Evolutionary conservation across 129 eudicot genomes (phyloP), one percentile per base, ranked within the genome.

Genomic region (Helianthus tuberosus): DNA sequence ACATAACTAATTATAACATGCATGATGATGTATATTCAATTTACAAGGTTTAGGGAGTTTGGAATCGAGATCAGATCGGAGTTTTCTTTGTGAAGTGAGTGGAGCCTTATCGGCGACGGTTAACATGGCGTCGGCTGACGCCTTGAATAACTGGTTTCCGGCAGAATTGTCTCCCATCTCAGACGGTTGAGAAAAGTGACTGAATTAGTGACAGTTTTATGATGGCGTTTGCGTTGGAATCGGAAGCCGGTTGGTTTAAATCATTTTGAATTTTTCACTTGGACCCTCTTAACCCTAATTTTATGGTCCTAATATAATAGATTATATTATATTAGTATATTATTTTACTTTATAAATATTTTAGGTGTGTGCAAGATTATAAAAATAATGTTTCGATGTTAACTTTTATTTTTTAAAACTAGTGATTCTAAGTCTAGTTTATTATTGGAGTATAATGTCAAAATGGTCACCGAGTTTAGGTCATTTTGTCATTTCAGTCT

Each of bases 1-100:
- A 15, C 13, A 5, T 6, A 43, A 39, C 5, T 20, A 27, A 64
- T 12, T 5, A 15, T 3, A 36, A 7, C 6, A 11, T 44, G 25
- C 23, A 52, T 47, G 46, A 27, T 3, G n/a, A 15, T 15, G n/a
- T 14, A 14, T 50, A 50, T 50, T 5, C 52, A n/a, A 78, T 46
- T 5, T 77, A 86, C 87, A 86, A 14, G 90, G 84, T 60, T 83
- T 83, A 59, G 90, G 81, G 73, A 86, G 83, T 52, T 80, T 80
- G 23, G 79, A n/a, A 36, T 86, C 87, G 6, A 86, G 85, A 68
- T 86, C 90, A 3, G 73, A 52, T 29, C 74, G 65, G 71, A 83
- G 64, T 79, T 74, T 83, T 69, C 87, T 64, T 32, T 75, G 69
- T 46, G 50, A 46, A 65, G 90, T 86, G 11, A 86, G 50, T 0